Evolutionary conservation across 441 rosid species (phyloP).

Genomic region (Populus hybrid): DNA sequence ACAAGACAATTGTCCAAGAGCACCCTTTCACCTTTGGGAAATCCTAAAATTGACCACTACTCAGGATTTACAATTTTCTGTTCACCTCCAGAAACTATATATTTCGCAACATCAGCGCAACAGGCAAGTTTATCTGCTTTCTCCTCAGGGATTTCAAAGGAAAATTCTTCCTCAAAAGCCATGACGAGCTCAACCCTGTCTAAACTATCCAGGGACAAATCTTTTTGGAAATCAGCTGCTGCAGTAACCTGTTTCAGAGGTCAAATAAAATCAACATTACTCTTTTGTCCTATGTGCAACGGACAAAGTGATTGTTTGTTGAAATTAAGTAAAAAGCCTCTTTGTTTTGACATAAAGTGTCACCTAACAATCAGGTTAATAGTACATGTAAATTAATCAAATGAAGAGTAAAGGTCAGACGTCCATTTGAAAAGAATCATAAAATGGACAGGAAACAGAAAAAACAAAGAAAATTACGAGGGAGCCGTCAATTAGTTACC

Average conservation of each 20-base stretch:
- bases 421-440: neutral
- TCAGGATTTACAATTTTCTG: conserved; percentile 27
- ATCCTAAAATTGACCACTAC: neutral
- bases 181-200: conserved; percentile 81
- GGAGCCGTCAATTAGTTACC: conserved; percentile 32
- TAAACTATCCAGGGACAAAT: conserved; percentile 70
- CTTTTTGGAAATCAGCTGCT: conserved; percentile 66
- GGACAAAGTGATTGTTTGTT: neutral
- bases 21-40: neutral
- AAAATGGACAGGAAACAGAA: neutral
- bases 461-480: neutral
- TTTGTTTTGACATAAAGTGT: neutral
- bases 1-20: neutral
- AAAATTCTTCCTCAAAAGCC: conserved; percentile 88
- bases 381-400: neutral
- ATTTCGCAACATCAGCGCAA: conserved; percentile 70
- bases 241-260: conserved; percentile 51
- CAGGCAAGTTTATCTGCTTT: conserved; percentile 68
- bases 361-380: neutral
- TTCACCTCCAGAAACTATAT: conserved; percentile 41
- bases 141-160: conserved; percentile 74
- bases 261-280: conserved; percentile 4
- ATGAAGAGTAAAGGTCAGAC: neutral
- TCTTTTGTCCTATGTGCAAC: neutral
- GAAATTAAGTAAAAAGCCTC: neutral